Percentiles rank a stretch among this genome's conserved stretches.
These are phyloP conservation scores for Plectranthus barbatus DNA, from an alignment of 257 asterid genomes.

Conservation along the genomic window DNA sequence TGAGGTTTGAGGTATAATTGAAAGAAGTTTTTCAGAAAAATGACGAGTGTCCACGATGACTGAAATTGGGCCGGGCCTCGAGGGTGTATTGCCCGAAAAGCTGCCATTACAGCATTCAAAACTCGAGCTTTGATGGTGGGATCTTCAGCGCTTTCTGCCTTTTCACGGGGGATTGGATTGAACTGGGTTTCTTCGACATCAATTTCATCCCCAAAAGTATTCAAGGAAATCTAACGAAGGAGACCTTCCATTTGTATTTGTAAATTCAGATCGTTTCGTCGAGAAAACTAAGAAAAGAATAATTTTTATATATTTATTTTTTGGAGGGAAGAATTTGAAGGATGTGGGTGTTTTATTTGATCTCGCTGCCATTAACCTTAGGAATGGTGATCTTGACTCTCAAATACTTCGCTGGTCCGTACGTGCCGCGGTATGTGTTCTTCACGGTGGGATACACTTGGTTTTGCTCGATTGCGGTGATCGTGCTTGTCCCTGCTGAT, in stretches of 20 bases:
- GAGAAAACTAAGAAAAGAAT: not conserved
- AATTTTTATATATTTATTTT: no score
- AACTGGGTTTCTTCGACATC: conserved; percentile 28
- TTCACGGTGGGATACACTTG: conserved; percentile 97
- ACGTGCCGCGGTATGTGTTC: conserved; percentile 82
- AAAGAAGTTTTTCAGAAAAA: no score
- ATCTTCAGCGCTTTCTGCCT: conserved; percentile 7
- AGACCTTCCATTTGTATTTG: not conserved
- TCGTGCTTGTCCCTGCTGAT: conserved; percentile 97
- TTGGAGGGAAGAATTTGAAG: conserved; percentile 14
- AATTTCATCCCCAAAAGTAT: conserved; percentile 6
- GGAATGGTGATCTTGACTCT: conserved; percentile 82
- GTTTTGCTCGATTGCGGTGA: conserved; percentile 93
- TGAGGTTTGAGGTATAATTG: no score
- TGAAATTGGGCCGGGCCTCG: conserved; percentile 1
- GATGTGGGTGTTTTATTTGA: conserved; percentile 99
- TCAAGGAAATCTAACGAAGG: not conserved
- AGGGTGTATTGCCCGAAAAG: not conserved
- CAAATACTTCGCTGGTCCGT: conserved; percentile 87
- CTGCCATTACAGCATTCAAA: not conserved
- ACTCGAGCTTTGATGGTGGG: not conserved
- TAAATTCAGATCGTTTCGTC: not conserved
- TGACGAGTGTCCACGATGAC: no score
- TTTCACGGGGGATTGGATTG: conserved; percentile 19
- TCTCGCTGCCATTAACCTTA: conserved; percentile 91